Evolutionary conservation across 306 rosid genomes (phyloP).

Genomic region (Vigna trinervia): DNA sequence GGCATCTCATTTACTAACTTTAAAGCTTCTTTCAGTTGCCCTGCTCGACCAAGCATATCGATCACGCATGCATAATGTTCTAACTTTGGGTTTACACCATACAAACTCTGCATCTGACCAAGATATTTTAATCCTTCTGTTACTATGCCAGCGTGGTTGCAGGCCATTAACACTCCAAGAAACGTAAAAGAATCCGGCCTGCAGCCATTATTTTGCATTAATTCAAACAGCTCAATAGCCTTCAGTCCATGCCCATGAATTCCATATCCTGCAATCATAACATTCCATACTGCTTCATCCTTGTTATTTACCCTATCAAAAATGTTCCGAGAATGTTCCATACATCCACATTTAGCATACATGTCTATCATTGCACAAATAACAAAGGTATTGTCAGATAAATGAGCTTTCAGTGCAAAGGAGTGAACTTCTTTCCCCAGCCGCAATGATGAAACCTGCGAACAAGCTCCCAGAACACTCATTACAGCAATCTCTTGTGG

Average conservation of each 20-base stretch:
- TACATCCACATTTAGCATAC: conserved; percentile 90
- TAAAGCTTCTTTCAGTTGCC: conserved; percentile 69
- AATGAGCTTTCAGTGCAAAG: conserved; percentile 60
- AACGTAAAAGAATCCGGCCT: conserved; percentile 77
- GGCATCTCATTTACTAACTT: conserved; percentile 66
- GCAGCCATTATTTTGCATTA: conserved; percentile 58
- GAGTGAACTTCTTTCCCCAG: conserved; percentile 81
- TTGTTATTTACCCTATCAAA: conserved; percentile 58
- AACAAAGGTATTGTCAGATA: conserved; percentile 59
- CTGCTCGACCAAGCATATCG: conserved; percentile 85
- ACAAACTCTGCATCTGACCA: conserved; percentile 62
- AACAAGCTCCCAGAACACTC: conserved; percentile 71
- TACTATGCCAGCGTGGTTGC: conserved; percentile 82
- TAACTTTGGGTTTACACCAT: conserved; percentile 63
- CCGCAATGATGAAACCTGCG: conserved; percentile 67
- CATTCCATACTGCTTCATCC: conserved; percentile 79
- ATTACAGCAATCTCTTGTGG: conserved; percentile 58
- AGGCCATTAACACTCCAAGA: conserved; percentile 76
- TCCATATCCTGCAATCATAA: conserved; percentile 77
- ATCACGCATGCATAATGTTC: conserved; percentile 84
- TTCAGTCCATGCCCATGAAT: conserved; percentile 75
- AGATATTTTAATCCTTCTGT: conserved; percentile 66
- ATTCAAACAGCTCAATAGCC: conserved; percentile 70
- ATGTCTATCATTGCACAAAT: conserved; percentile 78
- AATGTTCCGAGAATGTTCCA: conserved; percentile 61